A percentile compares a stretch with the other conserved stretches of the same genome.
phyloP scores from a whole-genome alignment of 805 yeast species.

The Wickerhamiella musiphila region DNA sequence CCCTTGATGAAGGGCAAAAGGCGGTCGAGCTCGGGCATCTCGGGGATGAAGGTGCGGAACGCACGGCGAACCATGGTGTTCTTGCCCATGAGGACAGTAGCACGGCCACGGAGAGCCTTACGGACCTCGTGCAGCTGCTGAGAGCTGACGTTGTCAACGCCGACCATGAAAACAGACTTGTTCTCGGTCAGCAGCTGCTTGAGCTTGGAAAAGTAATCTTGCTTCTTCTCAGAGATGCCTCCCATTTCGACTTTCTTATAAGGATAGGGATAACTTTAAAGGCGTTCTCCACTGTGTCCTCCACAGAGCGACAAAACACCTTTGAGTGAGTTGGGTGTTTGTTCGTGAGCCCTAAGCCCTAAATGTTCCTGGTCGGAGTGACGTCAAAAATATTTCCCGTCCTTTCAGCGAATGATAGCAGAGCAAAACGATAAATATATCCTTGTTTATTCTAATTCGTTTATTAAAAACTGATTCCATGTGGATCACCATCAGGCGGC shows the following conservation, averaged over 20 bases:
- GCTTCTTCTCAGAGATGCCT: constrained; percentile 97
- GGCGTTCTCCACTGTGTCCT: too few relatives aligned
- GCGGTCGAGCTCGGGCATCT: constrained; percentile 92
- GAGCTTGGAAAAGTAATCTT: constrained; percentile 86
- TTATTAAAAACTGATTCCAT: too few relatives aligned
- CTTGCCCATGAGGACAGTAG: constrained; percentile 98
- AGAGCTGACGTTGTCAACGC: constrained; percentile 99
- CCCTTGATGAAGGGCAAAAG: constrained; percentile 90
- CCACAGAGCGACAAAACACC: too few relatives aligned
- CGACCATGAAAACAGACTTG: constrained; percentile 97
- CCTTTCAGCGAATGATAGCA: too few relatives aligned
- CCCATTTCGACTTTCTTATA: constrained; percentile 84
- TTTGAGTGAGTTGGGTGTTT: too few relatives aligned
- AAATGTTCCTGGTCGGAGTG: too few relatives aligned
- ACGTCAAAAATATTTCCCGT: too few relatives aligned
- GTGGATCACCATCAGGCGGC: too few relatives aligned
- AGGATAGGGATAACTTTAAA: constrained; percentile 26
- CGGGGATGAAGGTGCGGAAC: constrained; percentile 84
- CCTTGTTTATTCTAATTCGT: too few relatives aligned
- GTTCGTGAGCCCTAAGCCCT: too few relatives aligned
- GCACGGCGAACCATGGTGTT: constrained; percentile 99
- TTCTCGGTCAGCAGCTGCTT: constrained; percentile 89
- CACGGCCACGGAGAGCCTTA: constrained; percentile 87
- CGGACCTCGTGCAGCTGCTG: constrained; percentile 99
- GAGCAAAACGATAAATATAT: too few relatives aligned